These are phyloP conservation scores for Nicotiana undulata DNA, from an alignment of 257 asterid genomes.

Conservation along the genomic window DNA sequence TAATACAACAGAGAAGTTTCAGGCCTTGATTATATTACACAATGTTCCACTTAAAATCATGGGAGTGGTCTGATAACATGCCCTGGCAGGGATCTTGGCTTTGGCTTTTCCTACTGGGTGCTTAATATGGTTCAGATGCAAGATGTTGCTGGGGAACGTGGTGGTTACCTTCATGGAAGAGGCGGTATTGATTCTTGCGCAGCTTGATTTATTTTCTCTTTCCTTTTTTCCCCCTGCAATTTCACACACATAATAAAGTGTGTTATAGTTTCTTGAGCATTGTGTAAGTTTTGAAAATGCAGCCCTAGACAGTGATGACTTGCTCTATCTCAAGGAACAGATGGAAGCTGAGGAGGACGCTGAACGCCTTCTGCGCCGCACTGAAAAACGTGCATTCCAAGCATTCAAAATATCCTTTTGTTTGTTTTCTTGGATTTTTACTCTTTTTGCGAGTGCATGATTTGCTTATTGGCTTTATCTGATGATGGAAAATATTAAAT, in stretches of 20 bases:
- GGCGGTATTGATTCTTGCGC: conserved; percentile 59
- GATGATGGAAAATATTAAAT: background rate
- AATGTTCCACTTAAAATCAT: conserved; percentile 8
- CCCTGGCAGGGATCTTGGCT: conserved; percentile 98
- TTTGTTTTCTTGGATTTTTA: background rate
- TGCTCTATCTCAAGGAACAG: conserved; percentile 98
- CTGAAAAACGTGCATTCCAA: conserved; percentile 96
- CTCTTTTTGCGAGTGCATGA: background rate
- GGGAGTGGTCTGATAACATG: conserved; percentile 74
- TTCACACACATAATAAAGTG: background rate
- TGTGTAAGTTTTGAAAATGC: conserved; percentile 38
- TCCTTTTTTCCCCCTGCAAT: background rate
- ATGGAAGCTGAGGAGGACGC: conserved; percentile 99
- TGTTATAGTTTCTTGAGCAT: conserved; percentile 16
- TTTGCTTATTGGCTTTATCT: background rate
- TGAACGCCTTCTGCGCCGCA: conserved; percentile 88
- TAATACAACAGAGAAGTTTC: background rate
- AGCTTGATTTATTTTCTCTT: background rate
- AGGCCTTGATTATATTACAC: background rate
- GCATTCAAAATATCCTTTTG: conserved; percentile 94
- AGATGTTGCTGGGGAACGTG: conserved; percentile 98
- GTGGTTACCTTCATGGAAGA: conserved; percentile 98
- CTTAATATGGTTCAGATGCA: conserved; percentile 76
- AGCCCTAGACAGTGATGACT: conserved; percentile 99
- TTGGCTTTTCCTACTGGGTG: conserved; percentile 62